Percentiles rank a stretch among this genome's conserved stretches.
These are phyloP conservation scores for Fusarium coicis DNA, from an alignment of 2,329 filamentous ascomycete genomes.

Conservation along the genomic window DNA sequence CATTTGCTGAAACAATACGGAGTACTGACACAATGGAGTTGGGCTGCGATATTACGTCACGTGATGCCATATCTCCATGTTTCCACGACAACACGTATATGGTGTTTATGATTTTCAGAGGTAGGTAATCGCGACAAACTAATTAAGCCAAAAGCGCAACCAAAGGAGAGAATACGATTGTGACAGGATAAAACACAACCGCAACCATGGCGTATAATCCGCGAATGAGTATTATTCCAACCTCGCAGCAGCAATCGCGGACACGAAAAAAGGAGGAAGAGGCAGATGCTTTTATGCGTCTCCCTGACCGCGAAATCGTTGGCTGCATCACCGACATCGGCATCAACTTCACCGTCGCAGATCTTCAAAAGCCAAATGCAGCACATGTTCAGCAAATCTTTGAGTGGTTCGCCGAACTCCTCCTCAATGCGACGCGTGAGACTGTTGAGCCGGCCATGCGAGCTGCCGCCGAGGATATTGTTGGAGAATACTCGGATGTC, in stretches of 20 bases:
- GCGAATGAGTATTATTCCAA: conserved; percentile 69
- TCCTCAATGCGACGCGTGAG: conserved; percentile 93
- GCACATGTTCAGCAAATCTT: conserved; percentile 97
- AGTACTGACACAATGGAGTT: conserved; percentile 1
- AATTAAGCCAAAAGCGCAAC: conserved; percentile 9
- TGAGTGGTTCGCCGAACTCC: conserved; percentile 94
- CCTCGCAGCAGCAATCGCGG: conserved; percentile 61
- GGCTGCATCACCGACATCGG: conserved; percentile 98
- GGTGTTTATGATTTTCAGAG: conserved; percentile 39
- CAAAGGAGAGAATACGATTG: conserved; percentile 3
- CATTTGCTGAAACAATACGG: conserved; percentile 6
- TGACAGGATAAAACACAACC: not conserved
- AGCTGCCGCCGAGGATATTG: conserved; percentile 88
- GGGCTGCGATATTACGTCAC: conserved; percentile 22
- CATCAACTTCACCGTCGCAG: conserved; percentile 84
- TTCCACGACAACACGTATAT: conserved; percentile 41
- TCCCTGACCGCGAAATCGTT: conserved; percentile 83
- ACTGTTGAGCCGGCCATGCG: conserved; percentile 96
- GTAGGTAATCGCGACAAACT: conserved; percentile 18
- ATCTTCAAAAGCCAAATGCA: conserved; percentile 93
- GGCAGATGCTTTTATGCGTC: conserved; percentile 68
- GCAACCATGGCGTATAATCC: conserved; percentile 67
- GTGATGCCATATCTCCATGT: conserved; percentile 25
- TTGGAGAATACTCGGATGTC: conserved; percentile 85
- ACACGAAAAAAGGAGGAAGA: conserved; percentile 69